Evolutionary conservation across 2,329 filamentous ascomycete species (phyloP), one percentile per base, ranked within the genome.

Genomic region (Neofusicoccum laricinum): DNA sequence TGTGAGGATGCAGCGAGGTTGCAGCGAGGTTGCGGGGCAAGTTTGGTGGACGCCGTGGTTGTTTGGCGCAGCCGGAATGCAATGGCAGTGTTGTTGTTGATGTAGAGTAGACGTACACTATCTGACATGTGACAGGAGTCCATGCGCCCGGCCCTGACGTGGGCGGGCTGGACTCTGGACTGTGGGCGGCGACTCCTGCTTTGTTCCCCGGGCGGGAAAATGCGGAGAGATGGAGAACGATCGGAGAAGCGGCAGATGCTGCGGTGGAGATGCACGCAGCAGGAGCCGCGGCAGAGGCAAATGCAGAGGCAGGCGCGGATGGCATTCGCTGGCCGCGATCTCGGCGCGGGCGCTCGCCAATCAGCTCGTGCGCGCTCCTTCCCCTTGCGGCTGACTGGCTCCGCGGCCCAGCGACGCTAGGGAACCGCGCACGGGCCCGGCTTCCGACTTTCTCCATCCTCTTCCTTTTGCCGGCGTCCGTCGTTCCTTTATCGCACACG

Each of bases 381-480:
- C 41, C 55, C 55, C 40, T 46, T 46, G 49, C 49, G 49, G 49
- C 30, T 51, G 14, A 51, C 30, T 51, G 49, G 49, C 46, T 36
- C 14, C 4, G 15, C 49, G 32, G 30, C 40, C 25, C 40, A 17
- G 30, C n/a, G 53, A 30, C 53, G 53, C 55, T 59, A 46, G 40
- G n/a, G 40, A 25, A 46, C 25, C 34, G 21, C 25, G 55, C 55
- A 59, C 55, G 55, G 49, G 53, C 25, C 25, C 53, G 38, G 19
- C 38, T 59, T 46, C 55, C 55, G 55, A 59, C 40, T 46, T 59
- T 59, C 55, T 59, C 55, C 55, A 59, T 59, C 55, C 49, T 45
- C 40, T 36, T 58, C 40, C 53, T 58, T 45, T 55, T 55, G 50
- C 50, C 50, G 50, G 50, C 51, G 45, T 25, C 45, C 21, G 15